Evolutionary conservation across 2,329 filamentous ascomycete species (phyloP).

Genomic region (Ceratocystis ficicola): DNA sequence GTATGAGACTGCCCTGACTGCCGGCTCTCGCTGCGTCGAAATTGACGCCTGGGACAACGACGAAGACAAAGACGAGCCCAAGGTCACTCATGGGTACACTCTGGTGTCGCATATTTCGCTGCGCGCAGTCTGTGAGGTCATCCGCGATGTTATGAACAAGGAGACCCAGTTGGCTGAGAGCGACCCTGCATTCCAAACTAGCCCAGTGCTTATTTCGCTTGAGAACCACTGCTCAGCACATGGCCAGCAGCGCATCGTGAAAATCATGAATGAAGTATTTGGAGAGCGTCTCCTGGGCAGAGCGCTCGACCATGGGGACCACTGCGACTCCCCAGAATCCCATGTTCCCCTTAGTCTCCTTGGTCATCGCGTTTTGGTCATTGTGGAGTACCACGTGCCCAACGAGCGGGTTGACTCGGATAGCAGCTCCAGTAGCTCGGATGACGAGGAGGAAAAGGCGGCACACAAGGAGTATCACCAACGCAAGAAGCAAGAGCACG

Average conservation of each 20-base stretch:
- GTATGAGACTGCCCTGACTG: conserved; percentile 49
- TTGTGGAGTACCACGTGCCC: conserved; percentile 54
- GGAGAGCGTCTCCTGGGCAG: conserved; percentile 47
- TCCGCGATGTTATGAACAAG: conserved; percentile 48
- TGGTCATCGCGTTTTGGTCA: conserved; percentile 51
- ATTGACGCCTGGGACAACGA: conserved; percentile 61
- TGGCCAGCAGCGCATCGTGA: conserved; percentile 48
- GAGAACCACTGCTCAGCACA: conserved; percentile 53
- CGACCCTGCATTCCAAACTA: conserved; percentile 33
- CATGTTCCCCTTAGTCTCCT: conserved; percentile 49
- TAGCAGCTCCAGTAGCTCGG: conserved; percentile 32
- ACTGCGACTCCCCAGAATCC: conserved; percentile 35
- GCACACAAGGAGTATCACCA: conserved; percentile 43
- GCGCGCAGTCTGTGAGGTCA: conserved; percentile 52
- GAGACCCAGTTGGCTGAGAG: conserved; percentile 36
- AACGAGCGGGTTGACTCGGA: conserved; percentile 36
- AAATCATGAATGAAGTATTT: conserved; percentile 54
- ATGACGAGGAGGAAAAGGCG: conserved; percentile 35
- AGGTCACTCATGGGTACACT: conserved; percentile 59
- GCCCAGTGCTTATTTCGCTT: conserved; percentile 52
- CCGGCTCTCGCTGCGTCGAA: conserved; percentile 58
- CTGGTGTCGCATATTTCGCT: conserved; percentile 55
- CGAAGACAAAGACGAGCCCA: conserved; percentile 49
- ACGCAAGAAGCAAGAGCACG: conserved; percentile 39
- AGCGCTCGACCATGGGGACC: conserved; percentile 40